Evolutionary conservation across 2,329 filamentous ascomycete genomes (phyloP).

Genomic region (Hymenoscyphus albidus): DNA sequence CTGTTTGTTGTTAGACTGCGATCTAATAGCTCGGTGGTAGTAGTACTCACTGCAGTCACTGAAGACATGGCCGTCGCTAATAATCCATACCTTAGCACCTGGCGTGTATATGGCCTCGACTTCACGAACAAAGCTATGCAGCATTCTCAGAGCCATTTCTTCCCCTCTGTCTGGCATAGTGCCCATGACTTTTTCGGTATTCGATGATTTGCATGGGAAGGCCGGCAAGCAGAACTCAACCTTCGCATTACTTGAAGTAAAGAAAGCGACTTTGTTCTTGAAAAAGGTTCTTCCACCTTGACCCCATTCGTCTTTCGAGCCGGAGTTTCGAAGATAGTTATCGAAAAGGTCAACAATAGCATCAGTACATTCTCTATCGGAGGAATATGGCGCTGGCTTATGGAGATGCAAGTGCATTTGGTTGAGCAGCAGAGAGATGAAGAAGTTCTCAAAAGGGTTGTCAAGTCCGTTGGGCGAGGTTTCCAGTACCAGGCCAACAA

Average conservation of each 20-base stretch:
- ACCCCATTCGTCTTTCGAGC: conserved; percentile 6
- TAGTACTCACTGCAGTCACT: conserved; percentile 10
- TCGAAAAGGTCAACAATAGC: conserved; percentile 10
- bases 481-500: conserved; percentile 7
- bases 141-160: conserved; percentile 5
- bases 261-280: conserved; percentile 1
- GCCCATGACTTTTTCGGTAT: conserved; percentile 10
- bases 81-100: conserved; percentile 11
- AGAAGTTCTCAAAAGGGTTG: conserved; percentile 7
- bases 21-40: not conserved
- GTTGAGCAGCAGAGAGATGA: conserved; percentile 2
- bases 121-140: conserved; percentile 5
- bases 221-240: conserved; percentile 5
- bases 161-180: conserved; percentile 7
- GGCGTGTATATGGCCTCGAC: conserved; percentile 9
- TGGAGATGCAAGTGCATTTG: conserved; percentile 9
- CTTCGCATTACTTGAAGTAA: conserved; percentile 8
- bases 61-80: conserved; percentile 10
- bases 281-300: conserved; percentile 8
- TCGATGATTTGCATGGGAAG: conserved; percentile 9
- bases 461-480: not conserved
- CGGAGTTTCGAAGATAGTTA: conserved; percentile 4
- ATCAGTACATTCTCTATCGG: not conserved
- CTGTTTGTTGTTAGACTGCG: conserved; percentile 1
- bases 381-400: not conserved